Conservation (phyloP, 306 rosid species). For the Pachyrhizus erosus region DNA sequence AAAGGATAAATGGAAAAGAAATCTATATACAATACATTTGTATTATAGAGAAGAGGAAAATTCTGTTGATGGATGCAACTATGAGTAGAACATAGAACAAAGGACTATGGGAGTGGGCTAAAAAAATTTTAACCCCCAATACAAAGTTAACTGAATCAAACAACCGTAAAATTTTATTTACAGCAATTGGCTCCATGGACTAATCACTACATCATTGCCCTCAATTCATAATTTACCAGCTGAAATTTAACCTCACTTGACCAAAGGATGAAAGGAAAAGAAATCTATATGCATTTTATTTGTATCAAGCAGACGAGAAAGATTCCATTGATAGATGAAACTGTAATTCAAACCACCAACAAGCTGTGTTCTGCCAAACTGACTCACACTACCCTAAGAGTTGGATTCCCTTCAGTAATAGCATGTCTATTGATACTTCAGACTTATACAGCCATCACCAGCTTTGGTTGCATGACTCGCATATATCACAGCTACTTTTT, state of each 20-base stretch:
- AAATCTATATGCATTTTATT: no score
- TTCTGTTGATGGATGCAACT: no score
- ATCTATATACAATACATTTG: neutral
- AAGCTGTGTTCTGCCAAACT: neutral
- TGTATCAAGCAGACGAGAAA: neutral
- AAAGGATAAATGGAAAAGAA: constrained; percentile 5
- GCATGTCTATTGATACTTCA: neutral
- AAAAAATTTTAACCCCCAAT: neutral
- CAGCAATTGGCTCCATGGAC: neutral
- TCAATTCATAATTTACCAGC: neutral
- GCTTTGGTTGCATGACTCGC: neutral
- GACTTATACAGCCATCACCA: neutral
- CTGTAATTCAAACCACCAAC: constrained; percentile 30
- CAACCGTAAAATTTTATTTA: neutral
- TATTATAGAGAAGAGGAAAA: neutral
- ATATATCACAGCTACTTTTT: constrained; percentile 24
- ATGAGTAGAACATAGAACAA: neutral
- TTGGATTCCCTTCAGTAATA: neutral
- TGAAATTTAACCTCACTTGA: constrained; percentile 1
- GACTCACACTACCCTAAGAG: constrained; percentile 28
- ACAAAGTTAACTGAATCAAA: neutral
- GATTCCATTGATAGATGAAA: neutral
- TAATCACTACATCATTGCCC: constrained; percentile 13
- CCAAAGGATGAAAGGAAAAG: constrained; percentile 6
- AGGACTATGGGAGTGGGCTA: neutral